Percentiles rank a stretch among this genome's conserved stretches.
phyloP scores from a whole-genome alignment of 1,139 yeast species.

The Arxiozyma heterogenica region DNA sequence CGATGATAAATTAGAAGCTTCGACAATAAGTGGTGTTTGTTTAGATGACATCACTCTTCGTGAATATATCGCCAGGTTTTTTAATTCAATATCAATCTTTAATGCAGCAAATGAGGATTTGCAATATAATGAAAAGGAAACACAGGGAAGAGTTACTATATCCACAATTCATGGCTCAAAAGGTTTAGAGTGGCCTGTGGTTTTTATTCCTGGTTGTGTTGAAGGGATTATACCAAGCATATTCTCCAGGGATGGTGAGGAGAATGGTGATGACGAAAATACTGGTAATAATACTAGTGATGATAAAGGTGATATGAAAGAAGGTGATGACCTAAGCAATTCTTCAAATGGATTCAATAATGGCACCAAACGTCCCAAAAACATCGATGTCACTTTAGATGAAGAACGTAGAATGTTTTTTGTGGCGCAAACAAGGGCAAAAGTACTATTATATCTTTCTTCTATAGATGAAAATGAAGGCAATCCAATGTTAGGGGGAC shows the following conservation, averaged over 20 bases:
- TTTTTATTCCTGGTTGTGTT: constrained; percentile 64
- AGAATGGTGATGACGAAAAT: constrained; percentile 25
- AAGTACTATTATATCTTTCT: constrained; percentile 36
- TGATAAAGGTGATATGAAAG: constrained; percentile 1
- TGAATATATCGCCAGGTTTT: constrained; percentile 41
- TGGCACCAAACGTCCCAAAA: constrained; percentile 11
- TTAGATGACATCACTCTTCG: constrained; percentile 8
- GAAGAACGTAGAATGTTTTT: constrained; percentile 82
- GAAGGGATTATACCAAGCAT: constrained; percentile 53
- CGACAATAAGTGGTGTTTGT: neutral
- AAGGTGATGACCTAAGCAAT: constrained; percentile 1
- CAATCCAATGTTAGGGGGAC: constrained; percentile 14
- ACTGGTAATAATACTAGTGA: constrained; percentile 14
- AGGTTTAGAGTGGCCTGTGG: constrained; percentile 93
- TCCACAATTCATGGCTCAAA: constrained; percentile 89
- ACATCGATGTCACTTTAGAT: constrained; percentile 32
- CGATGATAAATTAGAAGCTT: neutral
- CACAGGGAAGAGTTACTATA: constrained; percentile 31
- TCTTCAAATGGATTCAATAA: neutral
- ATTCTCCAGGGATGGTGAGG: constrained; percentile 30
- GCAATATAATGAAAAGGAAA: constrained; percentile 11
- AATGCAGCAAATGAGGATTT: constrained; percentile 6
- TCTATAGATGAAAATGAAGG: constrained; percentile 23
- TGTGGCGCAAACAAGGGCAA: constrained; percentile 84
- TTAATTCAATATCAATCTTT: constrained; percentile 55